Evolutionary conservation across 306 rosid species (phyloP), one percentile per base, ranked within the genome.

Genomic region (Prunus kanzakura): DNA sequence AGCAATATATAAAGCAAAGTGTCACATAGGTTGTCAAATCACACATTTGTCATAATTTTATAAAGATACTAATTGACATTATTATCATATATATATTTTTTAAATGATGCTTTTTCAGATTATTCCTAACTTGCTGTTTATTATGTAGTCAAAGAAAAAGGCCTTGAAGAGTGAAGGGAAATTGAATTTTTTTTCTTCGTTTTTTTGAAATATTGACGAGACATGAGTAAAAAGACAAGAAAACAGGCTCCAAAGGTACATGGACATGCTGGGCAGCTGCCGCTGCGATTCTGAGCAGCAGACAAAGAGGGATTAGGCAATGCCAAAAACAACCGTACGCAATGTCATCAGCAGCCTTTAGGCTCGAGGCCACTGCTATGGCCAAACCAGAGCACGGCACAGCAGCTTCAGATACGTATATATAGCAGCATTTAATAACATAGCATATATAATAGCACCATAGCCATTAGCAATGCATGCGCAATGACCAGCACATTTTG

Each of bases 271-370:
- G 47, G 35, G 45, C 27, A n/a, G 62, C 25, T 56, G 29, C 62
- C 27, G 29, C 30, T 10, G 62, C 6, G 74, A 23, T 63, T 54
- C 61, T n/a, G 30, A 38, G 68, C 45, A 72, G 69, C 82, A 78
- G 76, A 82, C 67, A 82, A 47, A 82, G 79, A 55, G 73, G 60
- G 75, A 57, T n/a, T 41, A 30, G 65, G 74, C 64, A 72, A 38
- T 52, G 71, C 74, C 78, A 68, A 52, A 13, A 22, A 35, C 12
- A 20, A 23, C 67, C 72, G 83, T 70, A 78, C 83, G 58, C 41
- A 14, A 12, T 55, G 71, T 30, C 80, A 82, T 74, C 78, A 69
- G 29, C 78, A 45, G 82, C 67, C 76, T 62, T 61, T 27, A 27
- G 47, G 4, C 69, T 45, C 4, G 3, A 47, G 35, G 64, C 32